phyloP scores from a whole-genome alignment of 179 eudicot genomes.

The Nepenthes alata region DNA sequence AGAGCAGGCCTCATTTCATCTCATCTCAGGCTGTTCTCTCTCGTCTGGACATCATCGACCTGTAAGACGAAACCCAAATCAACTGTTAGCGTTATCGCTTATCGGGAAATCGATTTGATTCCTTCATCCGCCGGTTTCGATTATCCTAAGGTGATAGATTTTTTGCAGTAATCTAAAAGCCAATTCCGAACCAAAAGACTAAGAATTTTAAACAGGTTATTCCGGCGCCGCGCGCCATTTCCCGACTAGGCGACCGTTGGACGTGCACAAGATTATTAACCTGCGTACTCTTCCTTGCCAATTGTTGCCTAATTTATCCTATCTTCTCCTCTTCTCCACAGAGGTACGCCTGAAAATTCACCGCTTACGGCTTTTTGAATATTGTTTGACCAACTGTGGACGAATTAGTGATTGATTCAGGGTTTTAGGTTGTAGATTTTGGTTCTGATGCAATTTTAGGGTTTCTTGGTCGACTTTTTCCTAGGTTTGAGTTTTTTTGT shows the following conservation, averaged over 20 bases:
- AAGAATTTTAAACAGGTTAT: background rate
- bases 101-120: conserved; percentile 13
- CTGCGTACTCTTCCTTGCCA: conserved; percentile 3
- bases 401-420: conserved; percentile 16
- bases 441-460: conserved; percentile 14
- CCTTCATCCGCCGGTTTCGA: background rate
- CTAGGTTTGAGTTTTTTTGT: conserved; percentile 12
- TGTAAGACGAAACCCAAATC: conserved; percentile 22
- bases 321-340: background rate
- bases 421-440: conserved; percentile 10
- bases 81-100: conserved; percentile 21
- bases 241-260: conserved; percentile 13
- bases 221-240: conserved; percentile 15
- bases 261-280: conserved; percentile 12
- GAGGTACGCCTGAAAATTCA: conserved; percentile 10
- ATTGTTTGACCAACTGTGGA: conserved; percentile 11
- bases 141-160: background rate
- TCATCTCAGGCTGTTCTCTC: conserved; percentile 1
- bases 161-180: background rate
- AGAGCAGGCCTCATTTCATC: background rate
- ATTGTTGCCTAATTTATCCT: background rate
- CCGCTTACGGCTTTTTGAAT: background rate
- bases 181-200: background rate
- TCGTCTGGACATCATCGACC: conserved; percentile 2
- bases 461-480: conserved; percentile 10